Conservation (phyloP, 2,329 filamentous ascomycete genomes). For the Penicillium thymicola region DNA sequence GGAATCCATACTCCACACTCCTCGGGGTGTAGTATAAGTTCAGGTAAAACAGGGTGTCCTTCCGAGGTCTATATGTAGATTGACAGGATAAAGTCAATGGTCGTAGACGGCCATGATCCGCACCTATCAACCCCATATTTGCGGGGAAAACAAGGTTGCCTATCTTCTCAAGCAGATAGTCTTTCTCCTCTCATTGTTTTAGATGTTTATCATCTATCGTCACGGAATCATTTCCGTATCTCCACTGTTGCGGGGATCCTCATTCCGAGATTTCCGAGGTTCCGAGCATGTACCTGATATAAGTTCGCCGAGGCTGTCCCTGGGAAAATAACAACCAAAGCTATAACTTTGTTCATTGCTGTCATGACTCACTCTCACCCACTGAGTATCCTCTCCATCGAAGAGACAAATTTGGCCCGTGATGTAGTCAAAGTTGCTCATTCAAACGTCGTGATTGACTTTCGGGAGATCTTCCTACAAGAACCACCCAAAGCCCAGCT, state of each 20-base stretch:
- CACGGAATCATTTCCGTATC: constrained; percentile 4
- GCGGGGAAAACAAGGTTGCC: neutral
- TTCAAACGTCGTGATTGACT: constrained; percentile 36
- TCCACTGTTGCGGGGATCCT: neutral
- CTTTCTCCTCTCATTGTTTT: neutral
- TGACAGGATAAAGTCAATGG: neutral
- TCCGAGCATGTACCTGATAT: neutral
- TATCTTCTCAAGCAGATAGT: neutral
- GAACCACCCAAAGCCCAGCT: constrained; percentile 52
- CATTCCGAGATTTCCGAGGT: constrained; percentile 2
- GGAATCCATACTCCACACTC: constrained; percentile 7
- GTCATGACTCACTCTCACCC: constrained; percentile 33
- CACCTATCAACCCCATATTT: neutral
- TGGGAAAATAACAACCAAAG: neutral
- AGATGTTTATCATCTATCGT: neutral
- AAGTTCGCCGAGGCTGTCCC: neutral
- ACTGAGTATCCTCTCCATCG: constrained; percentile 33
- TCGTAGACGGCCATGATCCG: neutral
- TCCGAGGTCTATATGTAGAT: neutral
- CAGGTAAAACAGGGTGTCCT: neutral
- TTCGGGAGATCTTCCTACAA: constrained; percentile 51
- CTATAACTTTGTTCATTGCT: neutral
- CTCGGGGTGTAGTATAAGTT: neutral
- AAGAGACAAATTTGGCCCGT: constrained; percentile 35
- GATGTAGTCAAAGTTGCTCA: constrained; percentile 31